phyloP scores from a whole-genome alignment of 169 alveolate species.

The Ichthyophthirius multifiliis region DNA sequence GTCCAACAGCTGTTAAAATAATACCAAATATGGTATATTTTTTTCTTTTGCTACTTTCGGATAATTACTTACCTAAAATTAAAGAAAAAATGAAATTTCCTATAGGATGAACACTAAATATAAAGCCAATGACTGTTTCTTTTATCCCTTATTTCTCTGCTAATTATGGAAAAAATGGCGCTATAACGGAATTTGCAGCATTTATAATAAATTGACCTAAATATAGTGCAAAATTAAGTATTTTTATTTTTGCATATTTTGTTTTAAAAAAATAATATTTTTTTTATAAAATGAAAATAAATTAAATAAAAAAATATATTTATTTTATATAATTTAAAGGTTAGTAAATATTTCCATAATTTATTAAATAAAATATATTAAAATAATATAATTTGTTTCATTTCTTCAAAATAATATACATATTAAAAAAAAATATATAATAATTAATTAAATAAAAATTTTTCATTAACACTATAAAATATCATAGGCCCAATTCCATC shows the following conservation, averaged over 20 bases:
- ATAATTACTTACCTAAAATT: background rate
- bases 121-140: background rate
- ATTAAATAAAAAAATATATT: no score
- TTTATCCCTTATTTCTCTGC: background rate
- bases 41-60: background rate
- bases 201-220: background rate
- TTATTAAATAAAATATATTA: no score
- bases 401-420: no score
- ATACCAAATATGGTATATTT: background rate
- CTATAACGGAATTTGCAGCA: background rate
- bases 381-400: no score
- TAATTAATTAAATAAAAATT: background rate
- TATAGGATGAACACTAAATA: slow-evolving; percentile 1
- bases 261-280: no score
- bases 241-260: no score
- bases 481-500: background rate
- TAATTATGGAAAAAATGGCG: background rate
- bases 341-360: no score
- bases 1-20: background rate
- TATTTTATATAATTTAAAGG: no score
- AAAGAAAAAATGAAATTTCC: background rate
- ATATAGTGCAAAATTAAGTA: background rate
- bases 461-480: background rate
- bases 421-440: no score
- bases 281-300: no score